Evolutionary conservation across 257 asterid species (phyloP), one percentile per base, ranked within the genome.

Genomic region (Dorcoceras hygrometricum): DNA sequence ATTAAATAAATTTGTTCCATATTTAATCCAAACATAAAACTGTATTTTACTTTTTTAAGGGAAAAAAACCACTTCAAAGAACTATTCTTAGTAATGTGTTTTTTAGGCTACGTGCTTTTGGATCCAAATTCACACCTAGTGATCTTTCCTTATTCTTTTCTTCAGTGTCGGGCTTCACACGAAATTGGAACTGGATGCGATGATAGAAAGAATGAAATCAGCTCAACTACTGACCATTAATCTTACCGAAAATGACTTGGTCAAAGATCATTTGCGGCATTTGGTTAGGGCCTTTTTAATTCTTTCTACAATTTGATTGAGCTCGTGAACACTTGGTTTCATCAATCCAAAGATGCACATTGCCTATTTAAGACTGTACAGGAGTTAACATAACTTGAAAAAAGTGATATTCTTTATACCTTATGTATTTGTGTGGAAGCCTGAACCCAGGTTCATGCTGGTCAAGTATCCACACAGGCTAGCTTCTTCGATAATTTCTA

Each of bases 181-280:
- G n/a, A 78, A 78, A 79, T 71, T 75, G 60, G 95, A 90, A 81
- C 89, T 93, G 62, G 87, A 80, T 72, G 86, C 75, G 22, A 82
- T 89, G 97, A 31, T 86, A 76, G 76, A 68, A 55, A 85, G 85
- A 51, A 69, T 93, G 90, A 55, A 75, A 73, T 76, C 83, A 50
- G 79, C 82, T 64, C 76, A 82, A 71, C 81, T 88, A 57, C 75
- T 68, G 46, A 90, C 97, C 76, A 72, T 84, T 59, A 79, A 90
- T 76, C 90, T 88, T 51, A 84, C 97, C 27, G 77, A 86, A 69
- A 88, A 90, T 79, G 96, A 90, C 82, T 78, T 90, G 83, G 96
- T 88, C 82, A 88, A 90, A 81, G 97, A 90, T 81, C 96, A 90
- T 76, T 84, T 90, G 75, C 87, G 97, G 36, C 97, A 93, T 78